Conservation (phyloP, 305 asterid genomes). For the Withania somnifera region DNA sequence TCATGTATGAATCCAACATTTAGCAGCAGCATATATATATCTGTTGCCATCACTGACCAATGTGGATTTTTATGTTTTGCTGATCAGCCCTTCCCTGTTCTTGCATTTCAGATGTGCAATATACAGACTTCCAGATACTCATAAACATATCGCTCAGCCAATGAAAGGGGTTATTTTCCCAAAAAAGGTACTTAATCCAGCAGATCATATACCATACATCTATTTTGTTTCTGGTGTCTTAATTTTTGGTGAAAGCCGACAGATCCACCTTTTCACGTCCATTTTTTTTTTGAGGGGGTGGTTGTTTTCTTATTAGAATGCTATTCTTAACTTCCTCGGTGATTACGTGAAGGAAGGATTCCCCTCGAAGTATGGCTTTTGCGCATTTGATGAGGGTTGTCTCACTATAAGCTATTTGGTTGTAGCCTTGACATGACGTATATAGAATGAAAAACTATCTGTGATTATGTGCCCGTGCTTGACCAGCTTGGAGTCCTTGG, state of each 20-base stretch:
- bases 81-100: conserved; percentile 5
- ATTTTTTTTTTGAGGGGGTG: neutral
- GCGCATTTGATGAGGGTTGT: neutral
- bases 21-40: neutral
- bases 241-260: neutral
- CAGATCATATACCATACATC: neutral
- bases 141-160: conserved; percentile 74
- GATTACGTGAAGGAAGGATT: neutral
- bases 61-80: neutral
- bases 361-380: neutral
- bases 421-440: neutral
- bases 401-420: neutral
- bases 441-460: neutral
- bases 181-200: conserved; percentile 37
- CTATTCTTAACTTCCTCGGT: neutral
- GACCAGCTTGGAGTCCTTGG: neutral
- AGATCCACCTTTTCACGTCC: neutral
- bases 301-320: neutral
- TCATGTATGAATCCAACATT: conserved; percentile 50
- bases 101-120: conserved; percentile 63
- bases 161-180: conserved; percentile 77
- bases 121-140: conserved; percentile 80
- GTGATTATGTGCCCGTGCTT: neutral
- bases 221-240: neutral
- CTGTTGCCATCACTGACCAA: neutral